Evolutionary conservation across 352 stramenopile species (phyloP).

Genomic region (Pythium volutum): DNA sequence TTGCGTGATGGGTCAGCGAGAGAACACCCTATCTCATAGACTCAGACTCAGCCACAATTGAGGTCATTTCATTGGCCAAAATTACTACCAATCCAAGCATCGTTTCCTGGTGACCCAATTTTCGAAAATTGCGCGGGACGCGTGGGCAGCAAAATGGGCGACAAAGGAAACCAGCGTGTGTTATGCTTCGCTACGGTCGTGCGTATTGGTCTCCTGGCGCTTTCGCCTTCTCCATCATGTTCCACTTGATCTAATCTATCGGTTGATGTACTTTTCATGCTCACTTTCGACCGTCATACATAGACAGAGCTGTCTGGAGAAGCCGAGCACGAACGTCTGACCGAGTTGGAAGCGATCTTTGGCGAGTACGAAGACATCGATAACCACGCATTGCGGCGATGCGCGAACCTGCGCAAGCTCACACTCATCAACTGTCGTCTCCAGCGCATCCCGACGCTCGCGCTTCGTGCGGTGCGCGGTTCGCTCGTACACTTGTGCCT

Average conservation of each 20-base stretch:
- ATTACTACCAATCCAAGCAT: conserved; percentile 1
- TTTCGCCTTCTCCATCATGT: neutral
- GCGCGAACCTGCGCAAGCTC: conserved; percentile 48
- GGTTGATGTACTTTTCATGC: conserved; percentile 3
- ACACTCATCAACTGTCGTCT: conserved; percentile 80
- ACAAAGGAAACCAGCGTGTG: conserved; percentile 23
- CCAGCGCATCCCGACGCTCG: conserved; percentile 30
- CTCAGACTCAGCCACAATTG: conserved; percentile 11
- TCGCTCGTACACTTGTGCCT: conserved; percentile 81
- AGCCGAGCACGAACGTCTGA: conserved; percentile 54
- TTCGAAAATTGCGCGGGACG: conserved; percentile 13
- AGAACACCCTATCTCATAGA: conserved; percentile 14
- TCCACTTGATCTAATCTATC: conserved; percentile 3
- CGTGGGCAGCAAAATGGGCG: conserved; percentile 12
- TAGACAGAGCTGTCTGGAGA: conserved; percentile 61
- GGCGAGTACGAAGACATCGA: conserved; percentile 49
- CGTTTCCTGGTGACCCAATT: neutral
- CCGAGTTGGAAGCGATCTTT: conserved; percentile 86
- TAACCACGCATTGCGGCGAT: conserved; percentile 37
- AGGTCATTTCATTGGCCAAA: conserved; percentile 3
- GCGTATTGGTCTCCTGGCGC: conserved; percentile 5
- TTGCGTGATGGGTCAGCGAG: conserved; percentile 14
- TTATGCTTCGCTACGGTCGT: conserved; percentile 42
- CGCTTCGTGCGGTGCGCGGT: conserved; percentile 44
- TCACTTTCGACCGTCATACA: neutral